Conservation (phyloP, 352 stramenopile species). For the Phytophthora citricola region DNA sequence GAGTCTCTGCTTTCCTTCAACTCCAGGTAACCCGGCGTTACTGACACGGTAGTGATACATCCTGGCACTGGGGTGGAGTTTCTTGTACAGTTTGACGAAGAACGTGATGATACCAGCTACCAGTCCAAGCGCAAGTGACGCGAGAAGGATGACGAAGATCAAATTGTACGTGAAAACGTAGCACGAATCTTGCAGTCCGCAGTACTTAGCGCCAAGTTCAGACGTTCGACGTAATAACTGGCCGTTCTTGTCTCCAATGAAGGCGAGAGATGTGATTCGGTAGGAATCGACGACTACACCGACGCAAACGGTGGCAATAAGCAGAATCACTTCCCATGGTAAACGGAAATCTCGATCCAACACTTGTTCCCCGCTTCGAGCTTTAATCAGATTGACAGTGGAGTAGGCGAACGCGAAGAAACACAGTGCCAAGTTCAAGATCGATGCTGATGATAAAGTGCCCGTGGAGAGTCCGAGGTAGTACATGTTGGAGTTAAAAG, state of each 20-base stretch:
- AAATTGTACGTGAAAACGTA: slow-evolving; percentile 37
- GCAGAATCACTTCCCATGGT: slow-evolving; percentile 27
- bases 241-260: slow-evolving; percentile 28
- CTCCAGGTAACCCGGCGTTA: slow-evolving; percentile 9
- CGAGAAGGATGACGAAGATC: slow-evolving; percentile 15
- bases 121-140: slow-evolving; percentile 18
- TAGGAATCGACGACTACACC: slow-evolving; percentile 7
- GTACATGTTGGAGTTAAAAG: slow-evolving; percentile 39
- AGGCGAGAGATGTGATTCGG: slow-evolving; percentile 13
- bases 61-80: slow-evolving; percentile 1
- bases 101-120: slow-evolving; percentile 21
- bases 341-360: slow-evolving; percentile 30
- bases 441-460: slow-evolving; percentile 22
- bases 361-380: slow-evolving; percentile 20
- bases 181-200: slow-evolving; percentile 37
- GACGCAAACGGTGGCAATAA: slow-evolving; percentile 3
- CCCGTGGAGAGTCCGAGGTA: slow-evolving; percentile 30
- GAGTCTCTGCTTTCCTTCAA: background rate
- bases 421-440: slow-evolving; percentile 23
- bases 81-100: slow-evolving; percentile 14
- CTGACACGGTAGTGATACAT: slow-evolving; percentile 28
- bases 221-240: slow-evolving; percentile 32
- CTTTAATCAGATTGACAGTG: slow-evolving; percentile 31
- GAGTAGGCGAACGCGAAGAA: slow-evolving; percentile 35
- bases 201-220: slow-evolving; percentile 26